Evolutionary conservation across 1,139 yeast genomes (phyloP).

Genomic region (Meyerozyma elateridarum): DNA sequence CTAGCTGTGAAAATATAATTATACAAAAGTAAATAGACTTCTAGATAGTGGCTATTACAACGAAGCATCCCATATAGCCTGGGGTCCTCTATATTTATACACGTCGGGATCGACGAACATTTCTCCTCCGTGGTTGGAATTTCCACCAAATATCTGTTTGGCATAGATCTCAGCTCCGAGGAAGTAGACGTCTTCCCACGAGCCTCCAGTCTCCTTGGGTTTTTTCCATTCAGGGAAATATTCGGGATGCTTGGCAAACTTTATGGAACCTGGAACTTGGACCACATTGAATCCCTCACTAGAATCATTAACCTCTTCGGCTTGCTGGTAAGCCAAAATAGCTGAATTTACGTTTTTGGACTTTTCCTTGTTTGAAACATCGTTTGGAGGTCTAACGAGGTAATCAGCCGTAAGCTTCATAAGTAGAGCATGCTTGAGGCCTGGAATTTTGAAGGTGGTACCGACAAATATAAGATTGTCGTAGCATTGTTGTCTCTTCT

Average conservation of each 20-base stretch:
- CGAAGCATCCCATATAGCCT: slow-evolving; percentile 45
- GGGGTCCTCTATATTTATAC: slow-evolving; percentile 80
- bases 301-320: slow-evolving; percentile 23
- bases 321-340: slow-evolving; percentile 41
- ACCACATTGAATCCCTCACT: slow-evolving; percentile 19
- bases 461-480: slow-evolving; percentile 82
- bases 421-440: slow-evolving; percentile 69
- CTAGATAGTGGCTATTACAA: too few relatives aligned
- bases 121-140: slow-evolving; percentile 56
- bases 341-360: slow-evolving; percentile 37
- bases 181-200: slow-evolving; percentile 67
- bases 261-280: slow-evolving; percentile 77
- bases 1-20: too few relatives aligned
- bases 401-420: slow-evolving; percentile 57
- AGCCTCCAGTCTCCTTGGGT: slow-evolving; percentile 52
- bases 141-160: slow-evolving; percentile 70
- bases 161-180: slow-evolving; percentile 87
- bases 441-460: slow-evolving; percentile 66
- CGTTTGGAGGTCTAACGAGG: slow-evolving; percentile 35
- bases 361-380: slow-evolving; percentile 20
- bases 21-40: too few relatives aligned
- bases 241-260: slow-evolving; percentile 72
- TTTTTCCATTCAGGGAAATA: slow-evolving; percentile 96
- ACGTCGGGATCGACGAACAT: slow-evolving; percentile 67
- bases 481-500: slow-evolving; percentile 79